Conservation (phyloP, 306 rosid species). For the Vachellia pachyceras region DNA sequence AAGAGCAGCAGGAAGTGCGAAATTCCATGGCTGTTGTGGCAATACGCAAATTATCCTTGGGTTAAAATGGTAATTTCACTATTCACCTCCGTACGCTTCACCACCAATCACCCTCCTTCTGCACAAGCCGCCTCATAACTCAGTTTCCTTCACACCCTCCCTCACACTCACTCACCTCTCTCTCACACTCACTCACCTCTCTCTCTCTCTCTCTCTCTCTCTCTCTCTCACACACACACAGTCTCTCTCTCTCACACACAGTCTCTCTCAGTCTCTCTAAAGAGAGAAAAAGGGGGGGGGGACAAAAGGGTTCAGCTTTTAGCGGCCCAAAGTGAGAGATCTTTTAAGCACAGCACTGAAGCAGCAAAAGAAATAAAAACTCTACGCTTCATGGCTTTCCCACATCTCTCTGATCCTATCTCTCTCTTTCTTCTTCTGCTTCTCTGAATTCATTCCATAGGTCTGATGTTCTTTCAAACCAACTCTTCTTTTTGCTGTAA, state of each 20-base stretch:
- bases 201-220: too few species aligned
- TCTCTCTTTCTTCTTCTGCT: background rate
- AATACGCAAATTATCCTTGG: background rate
- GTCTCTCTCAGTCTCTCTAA: background rate
- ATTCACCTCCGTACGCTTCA: background rate
- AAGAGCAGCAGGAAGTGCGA: background rate
- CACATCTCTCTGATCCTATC: background rate
- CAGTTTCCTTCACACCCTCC: conserved; percentile 16
- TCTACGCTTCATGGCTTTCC: background rate
- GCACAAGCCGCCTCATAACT: conserved; percentile 55
- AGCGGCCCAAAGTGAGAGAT: conserved; percentile 24
- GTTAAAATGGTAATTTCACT: conserved; percentile 25
- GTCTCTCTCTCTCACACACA: too few species aligned
- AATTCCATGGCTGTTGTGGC: conserved; percentile 14
- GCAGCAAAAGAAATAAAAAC: background rate
- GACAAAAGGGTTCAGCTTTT: conserved; percentile 37
- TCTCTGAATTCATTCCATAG: background rate
- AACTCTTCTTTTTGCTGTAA: too few species aligned
- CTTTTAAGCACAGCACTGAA: background rate
- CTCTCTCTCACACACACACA: too few species aligned
- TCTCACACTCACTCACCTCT: too few species aligned
- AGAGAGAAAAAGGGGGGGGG: conserved; percentile 11
- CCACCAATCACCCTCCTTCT: conserved; percentile 31
- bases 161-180: background rate
- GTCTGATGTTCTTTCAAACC: background rate